These are phyloP conservation scores for Colletotrichum acutatum DNA, from an alignment of 2,329 filamentous ascomycete genomes.

Conservation along the genomic window DNA sequence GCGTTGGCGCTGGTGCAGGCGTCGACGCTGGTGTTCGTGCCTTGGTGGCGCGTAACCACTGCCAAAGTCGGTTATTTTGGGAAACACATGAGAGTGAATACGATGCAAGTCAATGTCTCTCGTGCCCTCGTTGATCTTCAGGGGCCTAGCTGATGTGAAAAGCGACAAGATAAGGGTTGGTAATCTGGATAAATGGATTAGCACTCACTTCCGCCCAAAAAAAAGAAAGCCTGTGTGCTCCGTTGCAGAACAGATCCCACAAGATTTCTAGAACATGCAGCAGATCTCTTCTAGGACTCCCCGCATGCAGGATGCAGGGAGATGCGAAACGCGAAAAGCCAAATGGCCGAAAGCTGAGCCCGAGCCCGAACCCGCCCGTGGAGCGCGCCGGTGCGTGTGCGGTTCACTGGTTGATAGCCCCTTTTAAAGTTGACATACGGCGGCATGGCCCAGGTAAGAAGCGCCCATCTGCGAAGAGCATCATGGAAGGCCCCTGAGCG, in stretches of 20 bases:
- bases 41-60: background rate
- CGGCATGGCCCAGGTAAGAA: slow-evolving; percentile 7
- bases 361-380: slow-evolving; percentile 17
- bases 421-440: slow-evolving; percentile 22
- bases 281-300: slow-evolving; percentile 20
- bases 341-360: slow-evolving; percentile 23
- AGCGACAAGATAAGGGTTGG: background rate
- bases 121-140: background rate
- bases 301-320: slow-evolving; percentile 30
- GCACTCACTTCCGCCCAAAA: background rate
- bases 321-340: slow-evolving; percentile 11
- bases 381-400: slow-evolving; percentile 18
- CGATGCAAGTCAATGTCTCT: background rate
- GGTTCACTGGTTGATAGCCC: background rate
- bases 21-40: background rate
- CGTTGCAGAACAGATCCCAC: slow-evolving; percentile 30
- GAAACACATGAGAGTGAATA: background rate
- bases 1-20: background rate
- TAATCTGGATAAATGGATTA: background rate
- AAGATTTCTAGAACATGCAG: slow-evolving; percentile 33
- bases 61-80: background rate
- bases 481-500: slow-evolving; percentile 34
- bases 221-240: slow-evolving; percentile 24
- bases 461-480: slow-evolving; percentile 10
- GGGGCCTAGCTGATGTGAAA: background rate